phyloP scores from a whole-genome alignment of 116 monocot genomes.

The Cymodocea nodosa region DNA sequence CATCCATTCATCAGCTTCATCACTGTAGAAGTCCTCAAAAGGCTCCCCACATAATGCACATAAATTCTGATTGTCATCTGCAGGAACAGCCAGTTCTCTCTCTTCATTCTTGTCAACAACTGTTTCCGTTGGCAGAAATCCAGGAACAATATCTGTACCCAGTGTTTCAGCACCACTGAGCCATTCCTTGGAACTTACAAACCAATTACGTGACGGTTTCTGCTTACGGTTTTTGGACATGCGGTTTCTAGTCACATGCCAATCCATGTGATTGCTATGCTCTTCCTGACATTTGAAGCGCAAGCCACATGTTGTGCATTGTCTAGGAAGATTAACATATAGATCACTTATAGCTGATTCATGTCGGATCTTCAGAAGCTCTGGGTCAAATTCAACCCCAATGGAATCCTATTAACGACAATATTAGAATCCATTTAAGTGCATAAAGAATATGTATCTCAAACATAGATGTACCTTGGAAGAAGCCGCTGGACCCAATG shows the following conservation, averaged over 20 bases:
- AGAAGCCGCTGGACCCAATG: slow-evolving; percentile 29
- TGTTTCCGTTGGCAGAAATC: slow-evolving; percentile 62
- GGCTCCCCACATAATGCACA: slow-evolving; percentile 91
- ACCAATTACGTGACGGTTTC: slow-evolving; percentile 93
- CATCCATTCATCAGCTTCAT: slow-evolving; percentile 99
- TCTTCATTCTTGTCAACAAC: slow-evolving; percentile 62
- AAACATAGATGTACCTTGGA: slow-evolving; percentile 39
- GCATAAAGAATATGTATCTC: not conserved
- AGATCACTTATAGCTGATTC: slow-evolving; percentile 74
- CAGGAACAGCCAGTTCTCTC: slow-evolving; percentile 78
- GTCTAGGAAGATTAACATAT: slow-evolving; percentile 69
- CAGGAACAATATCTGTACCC: slow-evolving; percentile 70
- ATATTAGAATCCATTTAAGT: not conserved
- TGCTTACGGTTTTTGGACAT: slow-evolving; percentile 81
- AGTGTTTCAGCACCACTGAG: slow-evolving; percentile 81
- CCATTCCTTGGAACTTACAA: slow-evolving; percentile 92
- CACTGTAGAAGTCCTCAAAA: slow-evolving; percentile 97
- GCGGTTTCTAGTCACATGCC: slow-evolving; percentile 97
- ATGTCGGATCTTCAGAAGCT: slow-evolving; percentile 70
- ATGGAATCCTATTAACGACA: slow-evolving; percentile 37
- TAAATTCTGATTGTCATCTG: slow-evolving; percentile 77
- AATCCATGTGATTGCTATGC: slow-evolving; percentile 96
- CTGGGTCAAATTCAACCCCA: slow-evolving; percentile 67
- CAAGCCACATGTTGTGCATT: slow-evolving; percentile 90
- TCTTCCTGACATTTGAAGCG: slow-evolving; percentile 90